Evolutionary conservation across 345 rosid species (phyloP).

Genomic region (Lenwebbia sp.): DNA sequence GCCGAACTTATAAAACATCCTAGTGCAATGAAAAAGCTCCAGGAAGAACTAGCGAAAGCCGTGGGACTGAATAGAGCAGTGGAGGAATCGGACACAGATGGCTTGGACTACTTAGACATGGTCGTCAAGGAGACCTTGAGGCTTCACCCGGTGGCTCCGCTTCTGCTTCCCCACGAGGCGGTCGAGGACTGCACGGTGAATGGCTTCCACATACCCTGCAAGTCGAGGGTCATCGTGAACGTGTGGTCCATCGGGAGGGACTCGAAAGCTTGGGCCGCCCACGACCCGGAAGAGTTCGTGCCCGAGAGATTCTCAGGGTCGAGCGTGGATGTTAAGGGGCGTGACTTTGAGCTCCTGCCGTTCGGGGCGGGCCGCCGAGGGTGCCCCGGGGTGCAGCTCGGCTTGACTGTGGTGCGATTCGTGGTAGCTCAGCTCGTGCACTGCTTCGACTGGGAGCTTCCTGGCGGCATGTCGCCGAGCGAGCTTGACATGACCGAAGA

Average conservation of each 20-base stretch:
- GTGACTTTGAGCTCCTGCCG: slow-evolving; percentile 29
- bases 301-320: slow-evolving; percentile 29
- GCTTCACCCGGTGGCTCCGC: too few species aligned
- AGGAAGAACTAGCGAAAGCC: too few species aligned
- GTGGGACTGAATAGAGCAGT: too few species aligned
- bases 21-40: too few species aligned
- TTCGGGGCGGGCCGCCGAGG: slow-evolving; percentile 31
- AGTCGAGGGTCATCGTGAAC: slow-evolving; percentile 6
- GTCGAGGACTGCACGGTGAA: too few species aligned
- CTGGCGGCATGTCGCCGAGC: background rate
- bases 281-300: slow-evolving; percentile 17
- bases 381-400: slow-evolving; percentile 32
- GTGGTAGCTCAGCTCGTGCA: slow-evolving; percentile 28
- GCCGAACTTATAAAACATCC: slow-evolving; percentile 6
- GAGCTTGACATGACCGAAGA: slow-evolving; percentile 33
- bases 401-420: slow-evolving; percentile 8
- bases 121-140: too few species aligned
- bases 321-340: slow-evolving; percentile 18
- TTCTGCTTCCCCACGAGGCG: too few species aligned
- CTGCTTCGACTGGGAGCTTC: slow-evolving; percentile 47
- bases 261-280: slow-evolving; percentile 6
- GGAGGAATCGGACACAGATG: too few species aligned
- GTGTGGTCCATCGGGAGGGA: slow-evolving; percentile 34
- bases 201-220: too few species aligned
- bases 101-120: too few species aligned